These are phyloP conservation scores for Penicillium salamii DNA, from an alignment of 495 filamentous ascomycete genomes.

Conservation along the genomic window DNA sequence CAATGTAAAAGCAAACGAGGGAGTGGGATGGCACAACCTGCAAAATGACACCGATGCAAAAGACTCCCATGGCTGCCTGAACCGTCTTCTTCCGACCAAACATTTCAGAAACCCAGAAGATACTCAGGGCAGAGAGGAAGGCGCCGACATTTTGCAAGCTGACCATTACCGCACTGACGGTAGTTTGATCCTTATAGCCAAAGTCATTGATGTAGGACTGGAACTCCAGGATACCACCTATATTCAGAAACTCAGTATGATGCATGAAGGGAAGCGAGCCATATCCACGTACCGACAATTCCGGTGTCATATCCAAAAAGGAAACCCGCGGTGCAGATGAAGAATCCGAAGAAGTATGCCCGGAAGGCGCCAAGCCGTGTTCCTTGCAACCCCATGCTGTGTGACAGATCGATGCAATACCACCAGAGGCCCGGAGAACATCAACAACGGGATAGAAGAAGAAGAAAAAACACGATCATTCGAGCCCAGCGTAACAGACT, in stretches of 20 bases:
- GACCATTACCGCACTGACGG: constrained; percentile 28
- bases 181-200: constrained; percentile 24
- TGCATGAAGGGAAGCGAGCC: not conserved
- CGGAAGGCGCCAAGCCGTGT: constrained; percentile 25
- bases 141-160: constrained; percentile 28
- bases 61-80: constrained; percentile 37
- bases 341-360: constrained; percentile 29
- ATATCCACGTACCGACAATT: constrained; percentile 22
- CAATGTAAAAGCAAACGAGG: constrained; percentile 44
- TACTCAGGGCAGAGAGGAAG: constrained; percentile 35
- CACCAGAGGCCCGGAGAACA: not conserved
- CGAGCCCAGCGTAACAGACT: not conserved
- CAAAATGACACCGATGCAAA: constrained; percentile 42
- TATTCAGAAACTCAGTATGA: not conserved
- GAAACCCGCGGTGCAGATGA: constrained; percentile 26
- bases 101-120: constrained; percentile 38
- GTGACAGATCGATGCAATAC: not conserved
- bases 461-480: not conserved
- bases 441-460: not conserved
- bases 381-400: constrained; percentile 20
- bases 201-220: constrained; percentile 23
- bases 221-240: constrained; percentile 26
- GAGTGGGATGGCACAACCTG: constrained; percentile 43
- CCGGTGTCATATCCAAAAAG: constrained; percentile 31
- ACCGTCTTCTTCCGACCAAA: constrained; percentile 46